phyloP scores from a whole-genome alignment of 805 yeast species.

The Barnettozyma californica region DNA sequence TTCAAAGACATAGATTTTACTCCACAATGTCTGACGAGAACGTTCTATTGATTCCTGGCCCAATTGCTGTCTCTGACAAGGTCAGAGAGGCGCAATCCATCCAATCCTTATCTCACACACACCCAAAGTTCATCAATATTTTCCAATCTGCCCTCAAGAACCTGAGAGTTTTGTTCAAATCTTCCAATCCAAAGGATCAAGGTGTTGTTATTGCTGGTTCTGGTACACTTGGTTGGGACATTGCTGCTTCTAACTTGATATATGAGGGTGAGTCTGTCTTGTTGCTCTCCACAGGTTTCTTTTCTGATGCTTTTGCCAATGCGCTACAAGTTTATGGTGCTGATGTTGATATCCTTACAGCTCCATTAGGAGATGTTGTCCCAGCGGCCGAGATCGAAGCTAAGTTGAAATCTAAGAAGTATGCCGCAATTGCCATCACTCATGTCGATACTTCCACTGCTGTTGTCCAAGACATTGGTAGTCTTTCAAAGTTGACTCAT shows the following conservation, averaged over 20 bases:
- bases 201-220: slow-evolving; percentile 83
- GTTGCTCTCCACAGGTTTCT: slow-evolving; percentile 86
- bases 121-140: slow-evolving; percentile 72
- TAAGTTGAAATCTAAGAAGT: slow-evolving; percentile 46
- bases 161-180: slow-evolving; percentile 70
- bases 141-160: slow-evolving; percentile 65
- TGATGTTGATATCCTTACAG: slow-evolving; percentile 65
- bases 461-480: slow-evolving; percentile 70
- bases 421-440: slow-evolving; percentile 74
- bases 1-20: background rate
- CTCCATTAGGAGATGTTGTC: slow-evolving; percentile 70
- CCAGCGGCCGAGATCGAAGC: slow-evolving; percentile 50
- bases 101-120: slow-evolving; percentile 85
- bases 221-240: slow-evolving; percentile 95
- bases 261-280: slow-evolving; percentile 64
- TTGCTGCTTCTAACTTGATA: slow-evolving; percentile 73
- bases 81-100: slow-evolving; percentile 78
- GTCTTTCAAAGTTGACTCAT: slow-evolving; percentile 57
- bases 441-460: slow-evolving; percentile 97
- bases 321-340: slow-evolving; percentile 68
- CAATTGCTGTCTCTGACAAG: slow-evolving; percentile 74
- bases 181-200: slow-evolving; percentile 62
- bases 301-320: slow-evolving; percentile 78
- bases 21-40: slow-evolving; percentile 22
- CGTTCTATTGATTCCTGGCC: slow-evolving; percentile 72